Conservation (phyloP, 2,329 filamentous ascomycete species). For the Hypoxylon rubiginosum region DNA sequence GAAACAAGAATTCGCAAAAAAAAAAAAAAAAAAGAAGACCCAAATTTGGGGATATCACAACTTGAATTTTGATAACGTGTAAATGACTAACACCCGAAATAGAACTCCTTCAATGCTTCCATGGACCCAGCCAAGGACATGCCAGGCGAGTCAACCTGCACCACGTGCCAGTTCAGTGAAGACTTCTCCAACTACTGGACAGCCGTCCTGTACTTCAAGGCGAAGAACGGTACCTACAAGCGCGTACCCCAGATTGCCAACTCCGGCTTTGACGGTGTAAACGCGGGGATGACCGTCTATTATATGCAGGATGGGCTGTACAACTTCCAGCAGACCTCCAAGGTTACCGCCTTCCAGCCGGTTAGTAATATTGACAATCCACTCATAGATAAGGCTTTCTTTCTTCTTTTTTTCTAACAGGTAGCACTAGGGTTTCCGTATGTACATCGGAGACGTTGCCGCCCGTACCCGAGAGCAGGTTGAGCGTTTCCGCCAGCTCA, state of each 20-base stretch:
- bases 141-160: conserved; percentile 14
- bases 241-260: not conserved
- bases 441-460: conserved; percentile 51
- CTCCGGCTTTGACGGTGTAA: conserved; percentile 4
- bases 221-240: not conserved
- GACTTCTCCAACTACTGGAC: conserved; percentile 3
- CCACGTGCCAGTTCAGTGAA: conserved; percentile 9
- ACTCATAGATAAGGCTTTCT: too few relatives aligned
- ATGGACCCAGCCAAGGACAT: conserved; percentile 16
- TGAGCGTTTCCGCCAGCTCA: conserved; percentile 54
- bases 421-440: conserved; percentile 5
- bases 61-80: not conserved
- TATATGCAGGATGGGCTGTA: conserved; percentile 22
- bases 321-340: conserved; percentile 20
- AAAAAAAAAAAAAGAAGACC: too few relatives aligned
- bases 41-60: too few relatives aligned
- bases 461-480: conserved; percentile 50
- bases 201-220: conserved; percentile 13
- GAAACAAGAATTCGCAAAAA: not conserved
- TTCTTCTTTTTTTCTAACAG: not conserved
- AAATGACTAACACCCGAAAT: not conserved
- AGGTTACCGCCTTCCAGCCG: conserved; percentile 14
- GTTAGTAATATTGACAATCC: conserved; percentile 3
- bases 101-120: conserved; percentile 16
- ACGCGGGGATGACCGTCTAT: conserved; percentile 14